Evolutionary conservation across 495 filamentous ascomycete genomes (phyloP), one percentile per base, ranked within the genome.

Genomic region (Antarctomyces pellizariae): DNA sequence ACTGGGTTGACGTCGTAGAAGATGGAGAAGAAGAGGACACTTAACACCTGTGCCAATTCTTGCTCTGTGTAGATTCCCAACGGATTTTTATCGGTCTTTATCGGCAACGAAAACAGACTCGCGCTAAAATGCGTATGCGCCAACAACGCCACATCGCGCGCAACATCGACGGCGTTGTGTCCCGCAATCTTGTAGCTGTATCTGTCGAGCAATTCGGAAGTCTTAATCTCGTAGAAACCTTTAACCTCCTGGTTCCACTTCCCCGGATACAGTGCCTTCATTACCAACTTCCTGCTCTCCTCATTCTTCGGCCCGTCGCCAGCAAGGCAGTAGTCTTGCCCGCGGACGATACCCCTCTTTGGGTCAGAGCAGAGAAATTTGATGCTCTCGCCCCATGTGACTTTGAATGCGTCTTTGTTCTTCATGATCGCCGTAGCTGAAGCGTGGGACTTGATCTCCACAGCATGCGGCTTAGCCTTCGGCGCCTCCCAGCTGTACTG

Each of bases 1-100:
- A 47, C 49, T 0, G 59, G 47, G 23, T 68, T 63, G 0, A 47
- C 30, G 12, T 57, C 49, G 18, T 43, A 49, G 40, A 60, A 67
- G 24, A 66, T 47, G 15, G 39, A 42, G 9, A 44, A 49, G 40
- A 67, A 80, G 30, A 82, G 58, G 15, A 69, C 54, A 0, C 73
- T 57, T 4, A 89, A 50, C n/a, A 70, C 63, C 46, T 63, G 67
- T 47, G 79, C 82, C 32, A 86, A 49, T 47, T 86, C 75, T 19
- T 83, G 64, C 37, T 76, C 72, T 5, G 66, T 75, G 50, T 79
- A 83, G 18, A 78, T 49, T 3, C 73, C 75, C 32, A 59, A 61
- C 7, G 67, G 56, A 39, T 70, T 65, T 15, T 68, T 60, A 33
- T 66, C 59, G 18, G 64, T 71, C 50, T 75, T 74, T 33, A 90